Evolutionary conservation across 805 yeast genomes (phyloP), one percentile per base, ranked within the genome.

Genomic region (Wickerhamomyces hampshirensis): DNA sequence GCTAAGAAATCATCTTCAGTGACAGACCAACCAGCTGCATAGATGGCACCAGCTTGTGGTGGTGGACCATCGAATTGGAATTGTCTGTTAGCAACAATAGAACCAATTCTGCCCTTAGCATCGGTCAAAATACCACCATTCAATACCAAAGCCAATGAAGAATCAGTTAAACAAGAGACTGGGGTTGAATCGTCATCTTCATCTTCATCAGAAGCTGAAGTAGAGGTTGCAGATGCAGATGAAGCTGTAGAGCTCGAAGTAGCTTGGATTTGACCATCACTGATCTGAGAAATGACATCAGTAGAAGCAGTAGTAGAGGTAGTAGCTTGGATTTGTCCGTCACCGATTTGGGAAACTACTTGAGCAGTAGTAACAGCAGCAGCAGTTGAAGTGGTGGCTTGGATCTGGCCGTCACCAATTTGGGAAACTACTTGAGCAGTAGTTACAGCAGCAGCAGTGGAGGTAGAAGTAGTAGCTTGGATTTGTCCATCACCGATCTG

Each of bases 51-150:
- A 23, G 83, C 85, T 69, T 82, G 91, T 55, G 89, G 88, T 65
- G 85, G 84, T 44, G 87, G 86, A 57, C 89, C 89, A 60, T 82
- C 91, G 55, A 82, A 82, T 68, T 82, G 91, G 75, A 82, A 82
- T 68, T 82, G 91, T 68, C 83, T 71, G 78, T 81, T 82, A 36
- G 88, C 79, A 50, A 82, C 91, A 62, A 82, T 80, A 34, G 87
- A 74, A 50, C 89, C 89, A 47, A 82, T 63, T 72, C 91, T 77
- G 31, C 83, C 83, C 43, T 65, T 47, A 24, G 70, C 56, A 53
- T 82, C 91, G 10, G 65, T 70, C 52, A 83, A 66, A 33, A 75
- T 53, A 47, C 77, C 62, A 26, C 53, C 65, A 26, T 66, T 60
- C 53, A 83, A 69, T 26, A 69, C 64, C 71, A 81, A 66, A 30